These are phyloP conservation scores for Pestalotiopsis fici DNA, from an alignment of 2,329 filamentous ascomycete genomes.

Conservation along the genomic window DNA sequence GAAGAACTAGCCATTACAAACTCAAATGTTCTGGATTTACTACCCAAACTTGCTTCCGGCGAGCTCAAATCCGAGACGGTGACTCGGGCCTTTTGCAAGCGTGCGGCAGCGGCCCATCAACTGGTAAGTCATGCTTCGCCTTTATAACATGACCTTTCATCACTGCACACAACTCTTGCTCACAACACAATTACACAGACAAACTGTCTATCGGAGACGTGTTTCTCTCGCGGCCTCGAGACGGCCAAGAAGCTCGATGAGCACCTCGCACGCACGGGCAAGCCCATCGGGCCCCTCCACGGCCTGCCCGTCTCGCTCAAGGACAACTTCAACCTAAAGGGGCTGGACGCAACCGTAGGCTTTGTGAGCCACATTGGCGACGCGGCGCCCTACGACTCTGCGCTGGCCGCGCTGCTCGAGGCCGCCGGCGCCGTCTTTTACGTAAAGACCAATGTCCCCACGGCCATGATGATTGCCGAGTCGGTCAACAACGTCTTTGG, in stretches of 20 bases:
- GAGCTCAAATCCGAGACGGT: slow-evolving; percentile 35
- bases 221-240: slow-evolving; percentile 53
- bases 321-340: slow-evolving; percentile 67
- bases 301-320: slow-evolving; percentile 68
- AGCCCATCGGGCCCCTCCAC: slow-evolving; percentile 63
- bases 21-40: slow-evolving; percentile 30
- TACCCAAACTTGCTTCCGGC: slow-evolving; percentile 35
- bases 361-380: slow-evolving; percentile 63
- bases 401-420: slow-evolving; percentile 42
- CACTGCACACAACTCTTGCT: neutral
- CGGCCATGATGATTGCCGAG: slow-evolving; percentile 70
- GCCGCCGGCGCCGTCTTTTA: slow-evolving; percentile 54
- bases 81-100: slow-evolving; percentile 39
- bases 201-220: slow-evolving; percentile 55
- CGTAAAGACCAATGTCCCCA: slow-evolving; percentile 60
- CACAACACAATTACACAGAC: slow-evolving; percentile 26
- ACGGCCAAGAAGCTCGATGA: slow-evolving; percentile 51
- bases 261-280: slow-evolving; percentile 46
- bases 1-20: slow-evolving; percentile 40
- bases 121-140: slow-evolving; percentile 31
- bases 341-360: slow-evolving; percentile 63
- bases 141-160: no score
- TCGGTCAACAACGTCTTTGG: slow-evolving; percentile 67
- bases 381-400: slow-evolving; percentile 47
- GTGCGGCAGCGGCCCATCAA: slow-evolving; percentile 37